Base-by-base conservation (phyloP, 306 rosid species). In the Lagenaria siceraria region DNA sequence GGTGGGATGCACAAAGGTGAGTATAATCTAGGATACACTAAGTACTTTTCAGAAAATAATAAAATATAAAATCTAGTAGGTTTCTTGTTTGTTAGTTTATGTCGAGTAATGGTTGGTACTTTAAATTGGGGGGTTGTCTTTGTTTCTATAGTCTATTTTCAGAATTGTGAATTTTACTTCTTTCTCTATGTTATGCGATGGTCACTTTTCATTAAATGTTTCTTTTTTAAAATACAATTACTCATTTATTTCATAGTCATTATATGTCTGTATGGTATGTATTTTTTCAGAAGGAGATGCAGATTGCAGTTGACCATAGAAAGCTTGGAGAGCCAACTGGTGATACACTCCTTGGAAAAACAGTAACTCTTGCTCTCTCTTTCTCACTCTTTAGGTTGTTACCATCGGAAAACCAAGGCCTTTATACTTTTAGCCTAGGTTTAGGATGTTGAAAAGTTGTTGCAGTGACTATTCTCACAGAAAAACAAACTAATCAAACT, bases 281-380 rank as follows among this genome's bases (percentile, higher is more conserved):
- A 74, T 69, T 84, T 70, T n/a, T 83, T 43, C 88, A 94, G 98
- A 91, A 87, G 75, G 93, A 90, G 83, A 83, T 91, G 88, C 91
- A 79, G 83, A 83, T 74, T 82, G 43, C 96, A 59, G 82, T 91
- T 70, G 81, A 82, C 72, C 93, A 84, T 88, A 90, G 78, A 80
- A 85, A 79, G 89, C 80, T 94, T 80, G 98, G 98, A 81, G 90
- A 61, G 66, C 98, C 98, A 77, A 68, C 63, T 66, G 92, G 91
- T 27, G 95, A 90, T 72, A 87, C 89, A n/a, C 83, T 94, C 82
- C 56, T 78, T 46, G 98, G 98, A 63, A 94, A 94, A 87, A 91
- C 93, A 38, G 98, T 94, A 80, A 91, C 92, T 75, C 56, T 19
- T 72, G 75, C 27, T 74, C 51, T 68, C 27, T 31, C 49, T 24